Percentiles rank a stretch among this genome's conserved stretches.
phyloP scores from a whole-genome alignment of 1,284 basidiomycete species.

The Cystobasidium pallidum region DNA sequence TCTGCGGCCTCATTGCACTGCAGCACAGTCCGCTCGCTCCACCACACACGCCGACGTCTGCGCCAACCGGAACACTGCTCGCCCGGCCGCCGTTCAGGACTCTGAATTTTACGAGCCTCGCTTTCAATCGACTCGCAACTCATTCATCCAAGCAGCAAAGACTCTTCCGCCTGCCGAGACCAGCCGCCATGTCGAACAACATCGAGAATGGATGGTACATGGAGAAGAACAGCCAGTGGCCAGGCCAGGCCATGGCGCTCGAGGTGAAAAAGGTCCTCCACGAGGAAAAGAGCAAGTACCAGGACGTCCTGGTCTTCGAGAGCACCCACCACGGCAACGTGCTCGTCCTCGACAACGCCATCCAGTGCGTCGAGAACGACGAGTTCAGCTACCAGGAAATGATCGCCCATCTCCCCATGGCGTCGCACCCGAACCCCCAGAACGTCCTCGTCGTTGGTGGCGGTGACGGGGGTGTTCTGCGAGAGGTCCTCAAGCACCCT shows the following conservation, averaged over 20 bases:
- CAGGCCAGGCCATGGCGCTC: slow-evolving; percentile 88
- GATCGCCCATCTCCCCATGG: slow-evolving; percentile 94
- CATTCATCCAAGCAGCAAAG: too few species aligned
- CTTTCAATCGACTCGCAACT: neutral
- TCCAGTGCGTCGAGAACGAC: slow-evolving; percentile 84
- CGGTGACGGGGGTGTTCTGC: slow-evolving; percentile 86
- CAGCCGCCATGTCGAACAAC: slow-evolving; percentile 10
- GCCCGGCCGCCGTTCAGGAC: neutral
- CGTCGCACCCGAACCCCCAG: slow-evolving; percentile 94
- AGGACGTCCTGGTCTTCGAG: slow-evolving; percentile 92
- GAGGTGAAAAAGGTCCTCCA: slow-evolving; percentile 96
- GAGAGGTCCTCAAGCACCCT: slow-evolving; percentile 94
- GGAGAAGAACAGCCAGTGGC: slow-evolving; percentile 96
- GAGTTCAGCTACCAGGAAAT: slow-evolving; percentile 99
- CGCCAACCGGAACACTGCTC: neutral
- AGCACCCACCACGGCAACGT: slow-evolving; percentile 95
- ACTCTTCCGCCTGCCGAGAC: too few species aligned
- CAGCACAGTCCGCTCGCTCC: too few species aligned
- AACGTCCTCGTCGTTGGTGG: slow-evolving; percentile 82
- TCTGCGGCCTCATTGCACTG: neutral
- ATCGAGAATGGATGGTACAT: slow-evolving; percentile 76
- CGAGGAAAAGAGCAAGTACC: slow-evolving; percentile 84
- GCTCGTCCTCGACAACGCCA: slow-evolving; percentile 87
- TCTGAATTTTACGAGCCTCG: slow-evolving; percentile 3
- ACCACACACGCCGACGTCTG: too few species aligned